Evolutionary conservation across 2,329 filamentous ascomycete species (phyloP).

Genomic region (Anisogramma anomala): DNA sequence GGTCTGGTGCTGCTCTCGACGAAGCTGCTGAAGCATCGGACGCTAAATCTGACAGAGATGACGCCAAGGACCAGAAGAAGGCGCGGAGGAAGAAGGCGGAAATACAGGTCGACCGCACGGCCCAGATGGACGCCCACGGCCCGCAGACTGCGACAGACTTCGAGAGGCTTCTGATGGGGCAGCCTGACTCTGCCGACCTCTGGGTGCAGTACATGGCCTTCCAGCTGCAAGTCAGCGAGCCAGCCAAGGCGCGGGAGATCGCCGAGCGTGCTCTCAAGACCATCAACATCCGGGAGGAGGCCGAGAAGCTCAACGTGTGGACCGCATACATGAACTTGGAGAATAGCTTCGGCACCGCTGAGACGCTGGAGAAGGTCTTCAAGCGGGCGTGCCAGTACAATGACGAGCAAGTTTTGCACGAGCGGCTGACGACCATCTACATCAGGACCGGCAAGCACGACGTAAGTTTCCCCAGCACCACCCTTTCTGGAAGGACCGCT

Average conservation of each 20-base stretch:
- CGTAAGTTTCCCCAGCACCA: slow-evolving; percentile 38
- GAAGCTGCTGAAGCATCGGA: slow-evolving; percentile 41
- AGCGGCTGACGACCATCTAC: slow-evolving; percentile 85
- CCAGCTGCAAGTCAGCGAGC: slow-evolving; percentile 83
- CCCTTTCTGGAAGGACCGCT: background rate
- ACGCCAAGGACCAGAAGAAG: slow-evolving; percentile 42
- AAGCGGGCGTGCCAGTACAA: slow-evolving; percentile 90
- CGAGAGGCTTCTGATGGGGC: slow-evolving; percentile 81
- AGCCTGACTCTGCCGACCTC: slow-evolving; percentile 82
- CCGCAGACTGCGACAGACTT: slow-evolving; percentile 87
- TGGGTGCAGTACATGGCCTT: slow-evolving; percentile 99
- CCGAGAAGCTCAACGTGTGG: slow-evolving; percentile 93
- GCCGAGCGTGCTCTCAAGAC: slow-evolving; percentile 83
- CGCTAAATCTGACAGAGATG: slow-evolving; percentile 28
- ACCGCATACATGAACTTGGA: slow-evolving; percentile 89
- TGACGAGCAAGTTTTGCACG: slow-evolving; percentile 78
- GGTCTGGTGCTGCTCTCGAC: slow-evolving; percentile 61
- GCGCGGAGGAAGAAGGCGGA: slow-evolving; percentile 66
- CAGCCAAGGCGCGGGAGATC: slow-evolving; percentile 76
- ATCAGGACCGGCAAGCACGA: slow-evolving; percentile 79
- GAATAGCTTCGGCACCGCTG: slow-evolving; percentile 75
- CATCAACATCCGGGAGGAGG: slow-evolving; percentile 82
- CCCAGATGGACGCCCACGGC: slow-evolving; percentile 78
- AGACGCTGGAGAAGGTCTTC: slow-evolving; percentile 75
- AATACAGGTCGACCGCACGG: slow-evolving; percentile 78